Base-by-base conservation (phyloP, 768 basidiomycete genomes). In the Boletus edulis region DNA sequence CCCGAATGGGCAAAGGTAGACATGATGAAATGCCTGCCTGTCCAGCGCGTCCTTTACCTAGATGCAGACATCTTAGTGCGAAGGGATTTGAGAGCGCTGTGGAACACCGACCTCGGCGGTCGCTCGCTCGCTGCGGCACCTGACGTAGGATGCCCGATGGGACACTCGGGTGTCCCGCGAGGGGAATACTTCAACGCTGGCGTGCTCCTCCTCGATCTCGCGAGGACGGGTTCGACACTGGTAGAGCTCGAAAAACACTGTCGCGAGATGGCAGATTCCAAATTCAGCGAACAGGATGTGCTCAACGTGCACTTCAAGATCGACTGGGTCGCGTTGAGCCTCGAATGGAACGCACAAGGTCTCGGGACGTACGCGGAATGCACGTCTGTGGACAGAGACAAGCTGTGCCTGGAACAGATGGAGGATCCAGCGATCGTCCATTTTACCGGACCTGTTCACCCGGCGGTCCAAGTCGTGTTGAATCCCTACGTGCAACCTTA, bases 381-480 rank as follows among this genome's bases (percentile, higher is more conserved):
- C 39, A 54, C 66, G 11, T 69, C 72, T 12, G 46, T 55, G 6
- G 77, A 80, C 24, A 68, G 80, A 48, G 64, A 71, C 2, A 44
- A 27, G 9, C 53, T 78, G 18, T 55, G 64, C 32, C 56, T 79
- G 37, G 59, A 60, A 8, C 68, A 67, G 31, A 74, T 79, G 74
- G 55, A 64, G 20, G 66, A 78, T 38, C 76, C 80, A 0, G 59
- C 58, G 11, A 75, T 85, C 55, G 78, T 84, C 13, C 83, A 83
- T 60, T 85, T 85, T 67, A 82, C 82, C 3, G 82, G 83, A 2
- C 78, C 82, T 2, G 70, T 81, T 29, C 71, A 82, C 63, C 81
- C 82, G 1, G 57, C 62, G 5, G 43, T 82, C 56, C 73, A 67
- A 8, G 67, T 72, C 5, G 75, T 82, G 12, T 62, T 83, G 57